Base-by-base conservation (phyloP, 768 basidiomycete genomes). In the Filobasidium wieringae region DNA sequence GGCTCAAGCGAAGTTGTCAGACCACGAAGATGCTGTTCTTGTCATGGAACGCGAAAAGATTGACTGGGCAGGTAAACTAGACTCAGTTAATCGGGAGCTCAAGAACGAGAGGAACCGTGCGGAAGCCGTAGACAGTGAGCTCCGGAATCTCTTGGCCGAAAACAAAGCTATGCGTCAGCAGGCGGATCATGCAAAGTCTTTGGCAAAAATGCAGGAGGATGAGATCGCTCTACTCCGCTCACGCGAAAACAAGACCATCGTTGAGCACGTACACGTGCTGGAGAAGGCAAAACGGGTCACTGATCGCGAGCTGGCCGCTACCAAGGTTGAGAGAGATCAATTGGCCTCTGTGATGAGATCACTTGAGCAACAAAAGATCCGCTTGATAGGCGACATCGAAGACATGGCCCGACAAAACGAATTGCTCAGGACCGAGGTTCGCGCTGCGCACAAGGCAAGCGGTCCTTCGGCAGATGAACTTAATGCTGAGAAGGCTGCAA, bases 241-340 rank as follows among this genome's bases (percentile, higher is more conserved):
- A 24, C 58, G 74, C 17, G 72, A 95, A 68, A 89, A 96, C 77
- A 96, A 92, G 77, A 95, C 88, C n/a, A 92, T 95, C 59, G 91
- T 97, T 41, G 92, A 97, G 73, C 93, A 97, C 68, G 88, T 95
- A 26, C 85, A 97, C 70, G 93, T 96, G 29, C 79, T 93, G 11
- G 91, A 96, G 71, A 88, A 92, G 70, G 93, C 93, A 15, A 97
- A 96, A 73, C 84, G 84, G 33, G 84, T 93, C 57, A 92, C 93
- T 1, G 93, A 97, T 70, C 82, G 86, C 36, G 88, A 95, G 68
- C 81, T 96, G 15, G 81, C 78, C 19, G 87, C 88, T 1, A 86
- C 90, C 0, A 84, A 87, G 56, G 73, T 78, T 19, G 89, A 93
- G 70, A 73, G 93, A 31, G 79, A 84, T 71, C 82, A 83, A 59